Evolutionary conservation across 495 filamentous ascomycete genomes (phyloP).

Genomic region (Echria macrotheca): DNA sequence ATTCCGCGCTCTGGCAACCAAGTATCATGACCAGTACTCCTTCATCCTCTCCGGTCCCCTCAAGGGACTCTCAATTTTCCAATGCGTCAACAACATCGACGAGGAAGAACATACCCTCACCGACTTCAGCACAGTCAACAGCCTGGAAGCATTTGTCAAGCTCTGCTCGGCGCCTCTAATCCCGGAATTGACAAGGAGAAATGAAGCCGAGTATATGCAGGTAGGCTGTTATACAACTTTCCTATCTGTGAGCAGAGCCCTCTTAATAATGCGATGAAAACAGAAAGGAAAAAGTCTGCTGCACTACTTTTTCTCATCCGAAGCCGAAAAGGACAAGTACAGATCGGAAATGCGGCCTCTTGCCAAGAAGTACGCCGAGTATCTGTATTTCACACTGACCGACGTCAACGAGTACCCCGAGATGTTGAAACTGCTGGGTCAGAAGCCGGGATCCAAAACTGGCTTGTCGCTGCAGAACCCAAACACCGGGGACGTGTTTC

Average conservation of each 20-base stretch:
- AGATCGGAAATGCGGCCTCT: constrained; percentile 27
- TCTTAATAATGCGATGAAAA: background rate
- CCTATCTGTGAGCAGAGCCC: background rate
- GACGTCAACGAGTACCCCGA: constrained; percentile 41
- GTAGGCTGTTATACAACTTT: constrained; percentile 10
- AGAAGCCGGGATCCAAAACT: constrained; percentile 17
- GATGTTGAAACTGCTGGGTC: constrained; percentile 32
- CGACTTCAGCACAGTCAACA: background rate
- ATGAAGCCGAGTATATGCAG: constrained; percentile 23
- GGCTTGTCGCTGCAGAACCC: constrained; percentile 16
- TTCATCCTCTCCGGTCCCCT: constrained; percentile 22
- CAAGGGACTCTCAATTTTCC: constrained; percentile 14
- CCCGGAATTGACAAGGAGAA: constrained; percentile 28
- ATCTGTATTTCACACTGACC: constrained; percentile 39
- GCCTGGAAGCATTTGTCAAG: constrained; percentile 23
- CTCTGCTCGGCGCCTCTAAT: constrained; percentile 17
- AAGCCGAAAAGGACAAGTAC: constrained; percentile 11
- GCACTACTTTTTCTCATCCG: constrained; percentile 24
- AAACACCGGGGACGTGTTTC: constrained; percentile 18
- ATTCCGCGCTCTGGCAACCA: constrained; percentile 17
- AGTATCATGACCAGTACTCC: constrained; percentile 20
- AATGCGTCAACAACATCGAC: constrained; percentile 22
- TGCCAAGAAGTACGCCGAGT: constrained; percentile 43
- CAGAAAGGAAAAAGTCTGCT: constrained; percentile 29
- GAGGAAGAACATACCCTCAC: constrained; percentile 6